Evolutionary conservation across 2,329 filamentous ascomycete genomes (phyloP), one percentile per base, ranked within the genome.

Genomic region (Neopestalotiopsis sp.): DNA sequence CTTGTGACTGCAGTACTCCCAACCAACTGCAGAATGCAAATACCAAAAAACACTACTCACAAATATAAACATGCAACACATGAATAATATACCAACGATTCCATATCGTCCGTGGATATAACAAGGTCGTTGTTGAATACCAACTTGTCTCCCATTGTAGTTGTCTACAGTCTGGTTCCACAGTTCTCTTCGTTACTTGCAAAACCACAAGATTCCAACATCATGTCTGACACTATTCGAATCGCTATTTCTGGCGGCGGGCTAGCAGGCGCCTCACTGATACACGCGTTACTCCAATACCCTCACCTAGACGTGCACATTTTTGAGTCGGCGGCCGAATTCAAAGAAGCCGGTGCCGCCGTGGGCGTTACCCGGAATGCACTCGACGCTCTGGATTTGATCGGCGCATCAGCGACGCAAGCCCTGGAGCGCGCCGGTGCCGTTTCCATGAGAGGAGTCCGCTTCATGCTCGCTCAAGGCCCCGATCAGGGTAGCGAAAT

Each of bases 221-320:
- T n/a, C 20, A 66, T 66, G 52, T 5, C 65, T 42, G 4, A 24
- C 6, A 24, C 12, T 1, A 69, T 69, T 17, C 64, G 67, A 24
- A 20, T 70, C 28, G 67, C 69, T 5, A 60, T 70, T 4, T 42
- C 67, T 4, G 69, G 69, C 3, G 69, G 67, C 4, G 69, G 67
- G 17, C 20, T 70, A 10, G 67, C 69, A 5, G 69, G 69, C 12
- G 69, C 69, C 32, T 65, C 69, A 17, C 61, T 72, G 14, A 45
- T 69, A 32, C 68, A 67, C 58, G 67, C 67, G 4, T 69, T 72
- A 6, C 67, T 67, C 10, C 24, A 59, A 2, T 61, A 66, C 34
- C 20, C 58, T 7, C 69, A 72, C n/a, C 63, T 71, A 7, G 70
- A 72, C 52, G 67, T 69, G 6, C 69, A 72, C 63, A 70, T 72